Evolutionary conservation across 2,329 filamentous ascomycete species (phyloP), one percentile per base, ranked within the genome.

Genomic region (Madurella fahalii): DNA sequence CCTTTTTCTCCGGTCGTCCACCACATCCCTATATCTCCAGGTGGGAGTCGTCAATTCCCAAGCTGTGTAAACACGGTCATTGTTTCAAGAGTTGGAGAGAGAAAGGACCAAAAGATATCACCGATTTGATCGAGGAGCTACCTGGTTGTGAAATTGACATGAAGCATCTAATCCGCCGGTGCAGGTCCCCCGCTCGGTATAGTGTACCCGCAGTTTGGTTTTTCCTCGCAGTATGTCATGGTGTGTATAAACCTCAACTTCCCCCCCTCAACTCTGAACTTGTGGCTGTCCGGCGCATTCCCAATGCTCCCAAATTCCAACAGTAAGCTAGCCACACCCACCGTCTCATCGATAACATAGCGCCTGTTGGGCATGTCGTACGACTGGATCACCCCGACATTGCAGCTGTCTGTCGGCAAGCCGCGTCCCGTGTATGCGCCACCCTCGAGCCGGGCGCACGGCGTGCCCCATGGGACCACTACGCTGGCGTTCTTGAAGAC

Each of bases 391-490:
- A 68, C 67, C 39, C 66, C 61, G 13, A 54, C 15, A 32, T 54
- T 52, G 48, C 67, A 70, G 4, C 62, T 57, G 32, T 67, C 64
- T 11, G 50, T 65, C n/a, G 55, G 49, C 11, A 60, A 58, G 17
- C 68, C 68, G 13, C 51, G 59, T 9, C 68, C 68, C 9, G 68
- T 68, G 53, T 71, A 70, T 34, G 50, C 56, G 11, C 48, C 46
- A 12, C 64, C 65, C 50, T 66, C 63, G 4, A 67, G 65, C 5
- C 70, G 64, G n/a, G 54, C 63, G 60, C 70, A 72, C 0, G 68
- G 69, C 25, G 65, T 67, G 39, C 68, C 69, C 68, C 68, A 72
- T 1, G 69, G 68, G 9, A 72, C 66, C 2, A 63, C 58, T 1
- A 68, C 52, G 57, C 60, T 63, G 4, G 30, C 37, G 37, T 50